phyloP scores from a whole-genome alignment of 2,329 filamentous ascomycete genomes.

The Rhytidhysteron rufulum region DNA sequence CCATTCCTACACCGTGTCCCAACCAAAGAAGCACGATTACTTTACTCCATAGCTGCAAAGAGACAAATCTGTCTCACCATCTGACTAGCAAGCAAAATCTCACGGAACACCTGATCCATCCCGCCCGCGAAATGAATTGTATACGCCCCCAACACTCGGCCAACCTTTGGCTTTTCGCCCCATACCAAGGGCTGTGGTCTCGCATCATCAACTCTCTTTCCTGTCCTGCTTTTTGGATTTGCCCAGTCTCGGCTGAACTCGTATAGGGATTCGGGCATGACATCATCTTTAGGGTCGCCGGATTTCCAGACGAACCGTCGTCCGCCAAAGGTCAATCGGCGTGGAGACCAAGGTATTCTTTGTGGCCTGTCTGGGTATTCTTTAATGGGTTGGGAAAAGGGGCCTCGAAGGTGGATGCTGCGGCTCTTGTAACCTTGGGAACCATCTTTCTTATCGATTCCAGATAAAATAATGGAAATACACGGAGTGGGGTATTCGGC shows the following conservation, averaged over 20 bases:
- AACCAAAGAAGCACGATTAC: constrained; percentile 3
- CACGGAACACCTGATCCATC: constrained; percentile 34
- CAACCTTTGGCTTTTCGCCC: constrained; percentile 34
- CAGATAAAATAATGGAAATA: constrained; percentile 31
- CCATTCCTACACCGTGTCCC: no score
- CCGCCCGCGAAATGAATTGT: constrained; percentile 35
- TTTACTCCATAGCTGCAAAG: constrained; percentile 33
- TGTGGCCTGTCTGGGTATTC: constrained; percentile 34
- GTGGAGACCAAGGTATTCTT: constrained; percentile 36
- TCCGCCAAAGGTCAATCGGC: constrained; percentile 34
- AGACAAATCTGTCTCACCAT: constrained; percentile 35
- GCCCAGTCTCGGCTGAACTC: constrained; percentile 31
- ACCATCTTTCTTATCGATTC: constrained; percentile 30
- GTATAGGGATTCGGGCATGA: constrained; percentile 35
- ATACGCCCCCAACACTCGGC: constrained; percentile 32
- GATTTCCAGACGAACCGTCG: constrained; percentile 42
- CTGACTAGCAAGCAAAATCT: constrained; percentile 33
- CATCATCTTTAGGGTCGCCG: constrained; percentile 45
- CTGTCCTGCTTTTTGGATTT: constrained; percentile 32
- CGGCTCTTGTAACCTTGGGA: constrained; percentile 33
- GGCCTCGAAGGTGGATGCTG: constrained; percentile 29
- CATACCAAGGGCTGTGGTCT: constrained; percentile 26
- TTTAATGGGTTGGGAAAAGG: constrained; percentile 30
- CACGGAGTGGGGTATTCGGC: constrained; percentile 30
- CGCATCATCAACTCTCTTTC: constrained; percentile 32